Base-by-base conservation (phyloP, 495 filamentous ascomycete species). In the Collariella sp. region DNA sequence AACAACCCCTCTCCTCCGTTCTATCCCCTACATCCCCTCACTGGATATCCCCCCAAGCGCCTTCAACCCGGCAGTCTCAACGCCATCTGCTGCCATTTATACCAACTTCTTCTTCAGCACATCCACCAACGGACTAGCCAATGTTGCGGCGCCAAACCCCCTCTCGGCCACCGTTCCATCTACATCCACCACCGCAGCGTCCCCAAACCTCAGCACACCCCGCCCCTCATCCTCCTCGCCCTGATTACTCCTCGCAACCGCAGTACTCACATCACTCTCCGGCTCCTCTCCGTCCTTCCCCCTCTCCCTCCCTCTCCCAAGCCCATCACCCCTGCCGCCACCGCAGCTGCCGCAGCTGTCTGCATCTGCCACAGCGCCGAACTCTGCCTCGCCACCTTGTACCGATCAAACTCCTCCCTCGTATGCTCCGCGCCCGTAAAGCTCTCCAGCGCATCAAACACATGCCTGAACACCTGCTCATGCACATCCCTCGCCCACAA, bases 401-500 rank as follows among this genome's bases (percentile, higher is more conserved):
- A 78, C 33, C 74, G 66, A 46, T 70, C 75, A 58, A 72, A 81
- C 52, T 81, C 71, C 56, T 80, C 76, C 33, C 73, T 62, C 5
- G 74, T 70, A 57, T 79, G 75, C 41, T 73, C 73, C 3, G 74
- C 66, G 39, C 67, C 70, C 9, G 75, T 75, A 61, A 89, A 83
- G 52, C 71, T 79, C 40, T 90, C 83, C 4, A 98, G 73, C 0
- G 91, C 89, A 56, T 91, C 83, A 61, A 94, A 89, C 12, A 97
- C 88, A 69, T 95, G 84, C 10, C 81, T 85, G 62, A 95, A 95
- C 2, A 97, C 91, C 36, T 87, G 78, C n/a, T 74, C 72, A 46
- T 93, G 77, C 11, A 94, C 87, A 62, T 96, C 87, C 23, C 79
- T 70, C 5, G 87, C 91, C 93, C 93, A 98, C n/a, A 98, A 73